Base-by-base conservation (phyloP, 106 monocot species). In the Chionographis japonica region DNA sequence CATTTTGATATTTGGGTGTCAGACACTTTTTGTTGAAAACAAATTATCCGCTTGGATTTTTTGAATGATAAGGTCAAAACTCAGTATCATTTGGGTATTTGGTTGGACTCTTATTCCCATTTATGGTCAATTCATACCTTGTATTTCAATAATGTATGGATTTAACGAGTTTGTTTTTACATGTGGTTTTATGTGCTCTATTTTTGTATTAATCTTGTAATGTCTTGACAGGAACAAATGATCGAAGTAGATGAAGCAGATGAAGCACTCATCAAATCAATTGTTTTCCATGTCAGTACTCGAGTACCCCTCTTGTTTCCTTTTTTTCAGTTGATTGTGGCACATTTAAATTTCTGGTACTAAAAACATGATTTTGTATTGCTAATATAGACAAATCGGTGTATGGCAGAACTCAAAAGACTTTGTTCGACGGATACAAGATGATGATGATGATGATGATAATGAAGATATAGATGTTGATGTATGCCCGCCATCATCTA, bases 231-330 rank as follows among this genome's bases (percentile, higher is more conserved):
- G 95, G 95, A 84, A 67, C 80, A 72, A 71, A 75, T 77, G 15
- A 66, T 66, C 57, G 89, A 92, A 54, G 92, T 85, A 46, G 85
- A 85, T 68, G 74, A 77, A 75, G 78, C 76, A 79, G 95, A 97
- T 71, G 89, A 97, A 63, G 78, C 66, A 55, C 70, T 97, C 9
- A 89, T 97, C 17, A 92, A 81, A 74, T 84, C 80, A 40, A 87
- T 92, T 51, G 39, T 75, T 60, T 97, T 89, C 60, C 86, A 77
- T 60, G 95, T 81, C 4, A 73, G 80, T 77, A 40, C 61, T 13
- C 37, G 12, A 50, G 10, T 40, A 12, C 41, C 20, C 6, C 27
- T 65, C 4, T 43, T 58, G 52, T 13, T 52, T 4, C 39, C 52
- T 42, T 43, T 56, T 56, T 15, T 63, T 12, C 49, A 63, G 8